Evolutionary conservation across 1,284 basidiomycete genomes (phyloP).

Genomic region (Trichosporon coremiiforme): DNA sequence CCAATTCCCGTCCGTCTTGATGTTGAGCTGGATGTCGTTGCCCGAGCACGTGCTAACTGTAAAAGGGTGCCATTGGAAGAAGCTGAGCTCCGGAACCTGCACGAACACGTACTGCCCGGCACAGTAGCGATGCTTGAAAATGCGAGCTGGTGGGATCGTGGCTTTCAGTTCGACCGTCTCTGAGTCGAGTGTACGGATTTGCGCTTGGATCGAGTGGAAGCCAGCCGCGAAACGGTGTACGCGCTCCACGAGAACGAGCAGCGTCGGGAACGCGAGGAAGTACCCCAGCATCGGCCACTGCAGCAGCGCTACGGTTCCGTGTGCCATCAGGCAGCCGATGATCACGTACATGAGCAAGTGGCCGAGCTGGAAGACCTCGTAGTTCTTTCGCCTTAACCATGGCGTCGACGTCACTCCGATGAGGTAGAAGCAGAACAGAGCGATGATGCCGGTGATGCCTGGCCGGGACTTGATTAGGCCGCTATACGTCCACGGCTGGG

Average conservation of each 20-base stretch:
- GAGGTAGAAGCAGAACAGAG: slow-evolving; percentile 37
- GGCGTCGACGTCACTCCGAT: slow-evolving; percentile 33
- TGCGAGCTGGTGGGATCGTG: slow-evolving; percentile 27
- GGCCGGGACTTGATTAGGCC: slow-evolving; percentile 32
- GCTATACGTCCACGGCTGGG: slow-evolving; percentile 31
- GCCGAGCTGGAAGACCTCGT: slow-evolving; percentile 41
- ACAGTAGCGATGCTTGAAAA: slow-evolving; percentile 35
- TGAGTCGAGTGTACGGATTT: slow-evolving; percentile 35
- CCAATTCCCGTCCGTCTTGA: slow-evolving; percentile 45
- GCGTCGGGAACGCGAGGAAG: slow-evolving; percentile 44
- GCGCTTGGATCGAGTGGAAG: slow-evolving; percentile 34
- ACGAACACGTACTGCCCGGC: slow-evolving; percentile 43
- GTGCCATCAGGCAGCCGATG: slow-evolving; percentile 39
- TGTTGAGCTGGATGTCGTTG: slow-evolving; percentile 36
- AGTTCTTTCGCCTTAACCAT: slow-evolving; percentile 33
- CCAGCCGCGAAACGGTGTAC: slow-evolving; percentile 29
- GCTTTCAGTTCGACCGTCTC: slow-evolving; percentile 38
- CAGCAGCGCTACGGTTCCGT: slow-evolving; percentile 36
- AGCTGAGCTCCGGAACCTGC: slow-evolving; percentile 34
- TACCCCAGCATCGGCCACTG: slow-evolving; percentile 44
- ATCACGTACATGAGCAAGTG: slow-evolving; percentile 45
- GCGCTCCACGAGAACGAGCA: slow-evolving; percentile 39
- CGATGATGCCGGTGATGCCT: slow-evolving; percentile 35
- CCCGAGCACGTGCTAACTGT: slow-evolving; percentile 37
- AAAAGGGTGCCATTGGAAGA: slow-evolving; percentile 43